Conservation (phyloP, 2,329 filamentous ascomycete genomes). For the Beauveria varroae region DNA sequence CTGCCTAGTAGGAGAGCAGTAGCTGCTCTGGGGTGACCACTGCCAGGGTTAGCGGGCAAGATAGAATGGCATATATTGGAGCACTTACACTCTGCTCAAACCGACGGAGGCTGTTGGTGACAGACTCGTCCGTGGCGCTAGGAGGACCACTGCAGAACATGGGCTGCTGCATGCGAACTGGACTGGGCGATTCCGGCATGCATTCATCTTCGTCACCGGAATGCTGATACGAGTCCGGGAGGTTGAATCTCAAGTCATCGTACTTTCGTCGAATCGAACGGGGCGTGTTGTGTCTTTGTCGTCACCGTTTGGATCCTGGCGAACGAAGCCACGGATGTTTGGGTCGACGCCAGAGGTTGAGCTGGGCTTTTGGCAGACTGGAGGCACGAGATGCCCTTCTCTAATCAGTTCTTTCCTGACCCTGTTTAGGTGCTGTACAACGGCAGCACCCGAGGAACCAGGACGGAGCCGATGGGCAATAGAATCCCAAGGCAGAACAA, state of each 20-base stretch:
- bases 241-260: conserved; percentile 25
- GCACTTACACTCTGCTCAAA: conserved; percentile 7
- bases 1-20: background rate
- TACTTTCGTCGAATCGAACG: conserved; percentile 26
- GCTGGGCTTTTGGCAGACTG: conserved; percentile 22
- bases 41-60: background rate
- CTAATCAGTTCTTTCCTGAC: conserved; percentile 26
- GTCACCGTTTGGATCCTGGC: conserved; percentile 18
- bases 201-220: background rate
- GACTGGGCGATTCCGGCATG: conserved; percentile 4
- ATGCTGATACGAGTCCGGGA: conserved; percentile 18
- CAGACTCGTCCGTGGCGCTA: conserved; percentile 1
- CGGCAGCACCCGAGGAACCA: conserved; percentile 30
- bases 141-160: background rate
- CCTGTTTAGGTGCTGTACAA: conserved; percentile 30
- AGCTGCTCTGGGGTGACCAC: conserved; percentile 9
- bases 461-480: conserved; percentile 35
- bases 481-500: conserved; percentile 31
- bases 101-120: background rate
- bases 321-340: conserved; percentile 27
- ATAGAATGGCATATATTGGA: too few species aligned
- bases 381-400: conserved; percentile 36
- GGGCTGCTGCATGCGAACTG: background rate
- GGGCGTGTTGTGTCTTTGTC: conserved; percentile 21
- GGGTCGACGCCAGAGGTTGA: conserved; percentile 16